A percentile compares a stretch with the other conserved stretches of the same genome.
phyloP scores from a whole-genome alignment of 23 red algal species.

The Gracilaria gracilis region DNA sequence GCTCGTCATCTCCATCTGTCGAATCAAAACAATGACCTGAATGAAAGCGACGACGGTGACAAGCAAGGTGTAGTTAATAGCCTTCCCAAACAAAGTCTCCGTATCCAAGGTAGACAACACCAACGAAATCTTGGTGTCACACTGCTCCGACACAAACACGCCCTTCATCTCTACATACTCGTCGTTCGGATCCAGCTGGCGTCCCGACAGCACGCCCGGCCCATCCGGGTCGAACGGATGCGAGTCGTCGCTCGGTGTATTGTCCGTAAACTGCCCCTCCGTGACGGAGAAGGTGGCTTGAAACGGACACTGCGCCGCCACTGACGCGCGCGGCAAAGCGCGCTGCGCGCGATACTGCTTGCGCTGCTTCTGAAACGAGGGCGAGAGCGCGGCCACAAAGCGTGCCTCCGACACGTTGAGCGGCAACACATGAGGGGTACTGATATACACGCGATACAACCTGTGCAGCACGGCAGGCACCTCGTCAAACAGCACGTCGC shows the following conservation, averaged over 20 bases:
- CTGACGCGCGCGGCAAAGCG: background rate
- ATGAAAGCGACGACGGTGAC: slow-evolving; percentile 76
- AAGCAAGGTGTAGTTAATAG: slow-evolving; percentile 89
- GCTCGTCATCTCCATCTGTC: slow-evolving; percentile 91
- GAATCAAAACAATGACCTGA: slow-evolving; percentile 82
- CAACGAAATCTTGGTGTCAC: slow-evolving; percentile 57
- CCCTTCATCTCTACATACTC: slow-evolving; percentile 84
- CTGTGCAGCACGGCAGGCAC: slow-evolving; percentile 25
- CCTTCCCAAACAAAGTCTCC: slow-evolving; percentile 75
- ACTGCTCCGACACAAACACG: slow-evolving; percentile 50
- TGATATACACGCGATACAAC: slow-evolving; percentile 35
- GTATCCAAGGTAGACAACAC: slow-evolving; percentile 83
- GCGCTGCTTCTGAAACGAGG: slow-evolving; percentile 43
- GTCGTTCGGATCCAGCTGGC: slow-evolving; percentile 28
- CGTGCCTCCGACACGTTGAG: slow-evolving; percentile 39
- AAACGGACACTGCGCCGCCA: slow-evolving; percentile 56
- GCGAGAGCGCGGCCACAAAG: slow-evolving; percentile 51
- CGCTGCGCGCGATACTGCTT: slow-evolving; percentile 37
- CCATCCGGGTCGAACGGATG: slow-evolving; percentile 16
- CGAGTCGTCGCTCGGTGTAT: slow-evolving; percentile 34
- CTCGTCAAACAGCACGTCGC: slow-evolving; percentile 63
- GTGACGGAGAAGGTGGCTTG: slow-evolving; percentile 51
- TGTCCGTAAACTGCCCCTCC: slow-evolving; percentile 51
- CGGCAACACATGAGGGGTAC: background rate
- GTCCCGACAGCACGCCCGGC: slow-evolving; percentile 30